Percentiles rank a stretch among this genome's conserved stretches.
Conservation (phyloP, 495 filamentous ascomycete species). For the Neurospora sp. region DNA sequence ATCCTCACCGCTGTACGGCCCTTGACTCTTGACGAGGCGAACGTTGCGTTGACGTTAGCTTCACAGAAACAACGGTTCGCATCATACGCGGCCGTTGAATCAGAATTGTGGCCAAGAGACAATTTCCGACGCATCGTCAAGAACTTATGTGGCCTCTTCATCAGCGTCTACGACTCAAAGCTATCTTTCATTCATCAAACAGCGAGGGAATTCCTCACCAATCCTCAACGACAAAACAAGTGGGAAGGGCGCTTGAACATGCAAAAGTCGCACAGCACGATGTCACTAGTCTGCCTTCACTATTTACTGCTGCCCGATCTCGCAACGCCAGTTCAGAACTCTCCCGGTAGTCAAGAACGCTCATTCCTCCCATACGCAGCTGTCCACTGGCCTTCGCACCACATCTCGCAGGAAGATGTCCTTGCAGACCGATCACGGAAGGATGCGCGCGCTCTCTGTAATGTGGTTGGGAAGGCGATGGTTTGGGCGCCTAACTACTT, state of each 20-base stretch:
- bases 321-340: not conserved
- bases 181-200: constrained; percentile 36
- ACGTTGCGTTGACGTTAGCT: constrained; percentile 12
- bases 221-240: not conserved
- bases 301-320: constrained; percentile 10
- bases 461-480: not conserved
- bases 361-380: constrained; percentile 13
- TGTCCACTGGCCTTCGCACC: constrained; percentile 11
- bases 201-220: constrained; percentile 29
- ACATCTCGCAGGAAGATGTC: constrained; percentile 4
- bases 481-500: constrained; percentile 4
- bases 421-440: not conserved
- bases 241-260: constrained; percentile 12
- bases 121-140: constrained; percentile 15
- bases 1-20: constrained; percentile 18
- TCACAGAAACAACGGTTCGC: not conserved
- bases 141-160: constrained; percentile 30
- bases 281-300: constrained; percentile 8
- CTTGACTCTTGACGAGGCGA: constrained; percentile 17
- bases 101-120: constrained; percentile 2
- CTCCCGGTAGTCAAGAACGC: not conserved
- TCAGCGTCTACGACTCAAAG: constrained; percentile 23
- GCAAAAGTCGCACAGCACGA: constrained; percentile 4
- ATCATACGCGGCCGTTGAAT: not conserved
- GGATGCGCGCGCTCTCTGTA: constrained; percentile 1